Conservation (phyloP, 345 rosid genomes). For the Gossypium turneri region DNA sequence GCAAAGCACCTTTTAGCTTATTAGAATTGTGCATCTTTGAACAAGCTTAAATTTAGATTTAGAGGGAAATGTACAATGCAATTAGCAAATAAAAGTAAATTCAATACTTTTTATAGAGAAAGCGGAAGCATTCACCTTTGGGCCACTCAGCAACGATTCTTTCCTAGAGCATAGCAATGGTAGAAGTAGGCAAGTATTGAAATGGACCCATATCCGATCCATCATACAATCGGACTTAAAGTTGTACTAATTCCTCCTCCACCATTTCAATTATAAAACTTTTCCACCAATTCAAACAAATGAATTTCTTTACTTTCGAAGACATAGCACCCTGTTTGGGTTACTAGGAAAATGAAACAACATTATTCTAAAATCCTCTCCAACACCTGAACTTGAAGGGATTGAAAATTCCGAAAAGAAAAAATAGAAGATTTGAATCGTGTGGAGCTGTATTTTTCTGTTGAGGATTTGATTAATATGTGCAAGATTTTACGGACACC, state of each 20-base stretch:
- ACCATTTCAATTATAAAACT: constrained; percentile 47
- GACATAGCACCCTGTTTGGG: background rate
- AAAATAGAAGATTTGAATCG: background rate
- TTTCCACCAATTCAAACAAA: constrained; percentile 25
- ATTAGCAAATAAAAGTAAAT: background rate
- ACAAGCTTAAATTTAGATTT: background rate
- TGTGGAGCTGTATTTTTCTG: background rate
- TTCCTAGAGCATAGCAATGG: constrained; percentile 76
- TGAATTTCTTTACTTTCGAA: background rate
- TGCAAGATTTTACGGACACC: background rate
- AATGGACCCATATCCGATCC: constrained; percentile 95
- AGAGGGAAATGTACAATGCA: background rate
- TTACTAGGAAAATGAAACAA: constrained; percentile 3
- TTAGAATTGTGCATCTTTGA: background rate
- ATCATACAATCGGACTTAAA: constrained; percentile 83
- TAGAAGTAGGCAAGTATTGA: constrained; percentile 66
- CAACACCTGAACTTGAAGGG: background rate
- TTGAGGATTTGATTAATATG: constrained; percentile 2
- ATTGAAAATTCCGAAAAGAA: background rate
- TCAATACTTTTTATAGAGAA: background rate
- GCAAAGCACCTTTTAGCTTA: background rate
- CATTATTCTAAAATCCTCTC: background rate
- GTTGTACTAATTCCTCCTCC: constrained; percentile 73
- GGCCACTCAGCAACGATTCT: constrained; percentile 87
- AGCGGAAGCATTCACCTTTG: constrained; percentile 45